Evolutionary conservation across 495 filamentous ascomycete species (phyloP).

Genomic region (Penicillium mononematosum): DNA sequence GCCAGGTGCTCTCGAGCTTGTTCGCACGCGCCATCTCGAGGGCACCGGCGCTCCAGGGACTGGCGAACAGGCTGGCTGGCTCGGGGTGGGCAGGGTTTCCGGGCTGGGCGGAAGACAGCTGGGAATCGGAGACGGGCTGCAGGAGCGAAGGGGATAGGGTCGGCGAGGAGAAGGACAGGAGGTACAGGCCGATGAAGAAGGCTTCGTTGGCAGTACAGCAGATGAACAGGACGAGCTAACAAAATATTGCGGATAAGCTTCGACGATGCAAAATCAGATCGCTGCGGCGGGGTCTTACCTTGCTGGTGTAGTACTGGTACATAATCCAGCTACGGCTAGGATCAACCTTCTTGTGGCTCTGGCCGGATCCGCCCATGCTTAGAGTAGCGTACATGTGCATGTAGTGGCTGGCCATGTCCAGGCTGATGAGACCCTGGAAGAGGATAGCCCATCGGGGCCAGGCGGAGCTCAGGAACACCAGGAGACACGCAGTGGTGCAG

Average conservation of each 20-base stretch:
- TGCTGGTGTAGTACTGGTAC: constrained; percentile 95
- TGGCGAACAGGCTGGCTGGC: constrained; percentile 67
- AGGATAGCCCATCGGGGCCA: constrained; percentile 89
- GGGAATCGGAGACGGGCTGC: constrained; percentile 41
- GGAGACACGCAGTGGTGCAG: constrained; percentile 89
- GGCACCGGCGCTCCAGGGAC: constrained; percentile 86
- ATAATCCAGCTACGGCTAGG: constrained; percentile 64
- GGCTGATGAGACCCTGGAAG: constrained; percentile 86
- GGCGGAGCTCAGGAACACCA: constrained; percentile 89
- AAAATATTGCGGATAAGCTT: not conserved
- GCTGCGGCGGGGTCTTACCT: constrained; percentile 49
- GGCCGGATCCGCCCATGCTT: constrained; percentile 70
- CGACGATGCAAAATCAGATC: not conserved
- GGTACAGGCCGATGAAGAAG: constrained; percentile 97
- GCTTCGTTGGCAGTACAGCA: constrained; percentile 89
- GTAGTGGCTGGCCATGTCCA: constrained; percentile 95
- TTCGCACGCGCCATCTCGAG: constrained; percentile 88
- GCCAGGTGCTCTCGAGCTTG: constrained; percentile 82
- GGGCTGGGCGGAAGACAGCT: constrained; percentile 56
- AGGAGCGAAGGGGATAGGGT: constrained; percentile 81
- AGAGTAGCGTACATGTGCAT: constrained; percentile 96
- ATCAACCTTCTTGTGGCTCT: constrained; percentile 93
- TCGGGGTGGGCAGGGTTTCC: constrained; percentile 65
- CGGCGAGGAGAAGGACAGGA: constrained; percentile 92
- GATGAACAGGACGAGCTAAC: constrained; percentile 83